Evolutionary conservation across 805 yeast genomes (phyloP).

Genomic region (Hanseniaspora singularis): DNA sequence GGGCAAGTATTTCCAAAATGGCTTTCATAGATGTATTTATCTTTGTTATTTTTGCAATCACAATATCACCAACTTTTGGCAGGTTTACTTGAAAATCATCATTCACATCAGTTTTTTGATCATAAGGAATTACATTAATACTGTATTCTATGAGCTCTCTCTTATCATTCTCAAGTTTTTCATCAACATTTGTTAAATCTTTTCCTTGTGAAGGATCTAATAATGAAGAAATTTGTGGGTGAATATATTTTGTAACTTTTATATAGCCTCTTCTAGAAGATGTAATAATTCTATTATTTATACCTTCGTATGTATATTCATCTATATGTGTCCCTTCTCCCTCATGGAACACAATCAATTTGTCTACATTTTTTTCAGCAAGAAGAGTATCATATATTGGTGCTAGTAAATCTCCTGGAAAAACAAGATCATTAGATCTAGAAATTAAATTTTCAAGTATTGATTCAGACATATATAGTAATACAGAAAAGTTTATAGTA

Average conservation of each 20-base stretch:
- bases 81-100: slow-evolving; percentile 36
- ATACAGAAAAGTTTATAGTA: no score
- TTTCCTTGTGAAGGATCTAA: slow-evolving; percentile 15
- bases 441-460: neutral
- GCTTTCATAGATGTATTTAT: slow-evolving; percentile 54
- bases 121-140: slow-evolving; percentile 26
- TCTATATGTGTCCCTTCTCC: slow-evolving; percentile 56
- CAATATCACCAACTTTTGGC: slow-evolving; percentile 78
- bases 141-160: slow-evolving; percentile 20
- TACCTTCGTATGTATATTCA: slow-evolving; percentile 31
- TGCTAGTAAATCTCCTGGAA: slow-evolving; percentile 75
- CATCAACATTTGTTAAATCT: slow-evolving; percentile 8
- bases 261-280: slow-evolving; percentile 58
- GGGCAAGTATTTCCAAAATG: slow-evolving; percentile 59
- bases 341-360: slow-evolving; percentile 38
- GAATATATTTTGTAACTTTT: slow-evolving; percentile 23
- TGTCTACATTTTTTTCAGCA: slow-evolving; percentile 22
- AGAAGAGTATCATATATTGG: slow-evolving; percentile 36
- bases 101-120: slow-evolving; percentile 17
- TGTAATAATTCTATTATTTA: slow-evolving; percentile 33
- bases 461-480: neutral
- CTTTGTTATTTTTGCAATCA: slow-evolving; percentile 60
- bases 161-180: slow-evolving; percentile 9
- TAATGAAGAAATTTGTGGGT: slow-evolving; percentile 15
- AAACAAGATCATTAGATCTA: slow-evolving; percentile 26